These are phyloP conservation scores for Sabuloglossum arenarium DNA, from an alignment of 495 filamentous ascomycete species.

Conservation along the genomic window DNA sequence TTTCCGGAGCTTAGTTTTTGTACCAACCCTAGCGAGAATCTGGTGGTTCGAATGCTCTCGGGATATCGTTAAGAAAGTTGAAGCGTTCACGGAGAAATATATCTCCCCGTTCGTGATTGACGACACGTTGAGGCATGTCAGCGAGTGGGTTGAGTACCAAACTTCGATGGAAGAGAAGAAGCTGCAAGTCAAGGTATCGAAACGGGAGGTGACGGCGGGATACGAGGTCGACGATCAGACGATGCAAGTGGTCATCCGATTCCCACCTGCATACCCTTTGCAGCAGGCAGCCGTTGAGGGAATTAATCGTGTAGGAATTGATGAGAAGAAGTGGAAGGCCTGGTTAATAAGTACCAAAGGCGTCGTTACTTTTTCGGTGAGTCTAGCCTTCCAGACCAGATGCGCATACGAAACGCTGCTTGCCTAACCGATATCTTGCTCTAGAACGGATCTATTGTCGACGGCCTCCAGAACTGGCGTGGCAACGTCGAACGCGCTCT, in stretches of 20 bases:
- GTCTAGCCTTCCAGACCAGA: conserved; percentile 6
- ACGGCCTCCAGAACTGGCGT: conserved; percentile 65
- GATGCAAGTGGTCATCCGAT: conserved; percentile 52
- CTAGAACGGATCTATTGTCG: conserved; percentile 58
- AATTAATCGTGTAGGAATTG: conserved; percentile 62
- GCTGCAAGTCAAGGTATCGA: conserved; percentile 53
- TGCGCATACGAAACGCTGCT: not conserved
- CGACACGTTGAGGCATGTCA: conserved; percentile 48
- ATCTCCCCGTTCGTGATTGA: conserved; percentile 66
- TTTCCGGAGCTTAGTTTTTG: conserved; percentile 53
- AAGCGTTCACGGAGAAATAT: conserved; percentile 63
- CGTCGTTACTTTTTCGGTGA: conserved; percentile 69
- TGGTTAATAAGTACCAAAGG: conserved; percentile 77
- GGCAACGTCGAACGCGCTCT: conserved; percentile 68
- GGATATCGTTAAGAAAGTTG: conserved; percentile 50
- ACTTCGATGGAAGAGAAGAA: conserved; percentile 44
- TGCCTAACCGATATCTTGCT: not conserved
- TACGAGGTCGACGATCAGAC: conserved; percentile 77
- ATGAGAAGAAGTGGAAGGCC: conserved; percentile 72
- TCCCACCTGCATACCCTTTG: conserved; percentile 67
- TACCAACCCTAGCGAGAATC: conserved; percentile 56
- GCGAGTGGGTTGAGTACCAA: conserved; percentile 39
- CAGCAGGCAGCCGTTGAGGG: conserved; percentile 54
- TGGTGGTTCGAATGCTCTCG: conserved; percentile 72
- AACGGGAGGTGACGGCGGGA: conserved; percentile 53